Percentiles rank a stretch among this genome's conserved stretches.
Evolutionary conservation across 2,329 filamentous ascomycete species (phyloP).

Genomic region (Chaetomium globosum): DNA sequence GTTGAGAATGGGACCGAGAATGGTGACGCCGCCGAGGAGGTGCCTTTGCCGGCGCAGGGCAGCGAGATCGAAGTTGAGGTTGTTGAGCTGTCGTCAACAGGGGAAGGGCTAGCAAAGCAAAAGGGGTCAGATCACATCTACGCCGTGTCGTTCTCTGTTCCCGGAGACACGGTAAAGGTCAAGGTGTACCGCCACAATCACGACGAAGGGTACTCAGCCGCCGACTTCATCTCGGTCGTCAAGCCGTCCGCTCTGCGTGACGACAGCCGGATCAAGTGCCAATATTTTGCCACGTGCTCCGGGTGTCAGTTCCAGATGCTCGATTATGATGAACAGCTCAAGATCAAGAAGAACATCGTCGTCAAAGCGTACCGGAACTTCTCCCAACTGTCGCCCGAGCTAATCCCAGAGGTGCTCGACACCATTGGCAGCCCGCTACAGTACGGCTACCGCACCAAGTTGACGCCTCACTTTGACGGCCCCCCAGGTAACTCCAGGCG

Average conservation of each 20-base stretch:
- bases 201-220: constrained; percentile 68
- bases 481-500: constrained; percentile 60
- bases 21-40: constrained; percentile 36
- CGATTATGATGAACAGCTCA: constrained; percentile 80
- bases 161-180: constrained; percentile 77
- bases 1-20: constrained; percentile 34
- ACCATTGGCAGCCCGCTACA: constrained; percentile 89
- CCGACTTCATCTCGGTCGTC: constrained; percentile 79
- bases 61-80: constrained; percentile 83
- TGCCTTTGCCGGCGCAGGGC: constrained; percentile 63
- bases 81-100: constrained; percentile 81
- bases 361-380: constrained; percentile 93
- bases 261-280: constrained; percentile 74
- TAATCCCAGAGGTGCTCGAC: constrained; percentile 74
- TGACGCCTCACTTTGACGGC: constrained; percentile 93
- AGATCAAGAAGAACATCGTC: constrained; percentile 80
- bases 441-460: constrained; percentile 93
- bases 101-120: constrained; percentile 82
- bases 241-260: constrained; percentile 75
- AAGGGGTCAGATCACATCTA: constrained; percentile 70
- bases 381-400: constrained; percentile 73
- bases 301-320: constrained; percentile 99
- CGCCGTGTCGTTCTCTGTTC: constrained; percentile 83
- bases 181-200: constrained; percentile 75
- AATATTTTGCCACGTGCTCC: constrained; percentile 84